Evolutionary conservation across 345 rosid genomes (phyloP).

Genomic region (Hibiscus syriacus): DNA sequence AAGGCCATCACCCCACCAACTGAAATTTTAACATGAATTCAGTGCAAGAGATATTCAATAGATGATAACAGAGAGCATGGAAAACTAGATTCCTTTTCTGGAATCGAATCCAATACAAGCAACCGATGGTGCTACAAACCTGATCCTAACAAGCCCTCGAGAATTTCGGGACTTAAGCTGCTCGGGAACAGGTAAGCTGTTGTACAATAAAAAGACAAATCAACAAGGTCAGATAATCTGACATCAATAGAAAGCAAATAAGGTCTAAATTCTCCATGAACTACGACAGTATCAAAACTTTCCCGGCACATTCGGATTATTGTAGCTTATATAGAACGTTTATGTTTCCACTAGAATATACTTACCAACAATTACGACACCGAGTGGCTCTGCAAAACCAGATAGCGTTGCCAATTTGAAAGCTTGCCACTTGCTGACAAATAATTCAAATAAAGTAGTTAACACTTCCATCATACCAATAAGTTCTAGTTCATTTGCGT

Average conservation of each 20-base stretch:
- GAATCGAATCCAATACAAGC: not conserved
- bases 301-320: not conserved
- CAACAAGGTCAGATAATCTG: not conserved
- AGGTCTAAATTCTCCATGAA: not conserved
- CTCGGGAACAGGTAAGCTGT: constrained; percentile 95
- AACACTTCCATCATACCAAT: not conserved
- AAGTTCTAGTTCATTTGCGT: not conserved
- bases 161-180: constrained; percentile 88
- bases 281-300: not conserved
- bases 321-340: not conserved
- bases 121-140: constrained; percentile 32
- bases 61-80: not conserved
- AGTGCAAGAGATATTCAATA: not conserved
- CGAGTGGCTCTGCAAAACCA: constrained; percentile 97
- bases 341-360: not conserved
- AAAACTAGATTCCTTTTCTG: not conserved
- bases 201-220: constrained; percentile 12
- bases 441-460: constrained; percentile 13
- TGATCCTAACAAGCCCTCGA: constrained; percentile 88
- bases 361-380: constrained; percentile 89
- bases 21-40: constrained; percentile 25
- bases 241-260: not conserved
- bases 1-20: constrained; percentile 99
- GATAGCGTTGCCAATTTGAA: constrained; percentile 94
- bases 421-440: constrained; percentile 96